These are phyloP conservation scores for Colletotrichum musae DNA, from an alignment of 2,329 filamentous ascomycete species.

Conservation along the genomic window DNA sequence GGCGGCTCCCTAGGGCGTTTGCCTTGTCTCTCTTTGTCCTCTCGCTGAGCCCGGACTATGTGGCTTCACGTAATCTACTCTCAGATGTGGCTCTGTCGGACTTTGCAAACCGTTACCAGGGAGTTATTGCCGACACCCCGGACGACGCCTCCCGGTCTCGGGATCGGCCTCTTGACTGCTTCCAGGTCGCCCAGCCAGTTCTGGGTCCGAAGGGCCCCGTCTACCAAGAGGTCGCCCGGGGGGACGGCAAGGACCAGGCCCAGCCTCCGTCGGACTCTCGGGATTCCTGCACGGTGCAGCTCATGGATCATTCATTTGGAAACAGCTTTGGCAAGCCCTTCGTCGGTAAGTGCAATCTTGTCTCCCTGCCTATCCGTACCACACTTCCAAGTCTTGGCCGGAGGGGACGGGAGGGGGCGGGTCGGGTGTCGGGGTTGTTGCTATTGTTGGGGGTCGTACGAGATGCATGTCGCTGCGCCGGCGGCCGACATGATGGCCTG, in stretches of 20 bases:
- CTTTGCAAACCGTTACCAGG: conserved; percentile 26
- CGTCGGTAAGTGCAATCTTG: conserved; percentile 68
- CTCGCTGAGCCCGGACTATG: conserved; percentile 30
- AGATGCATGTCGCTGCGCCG: neutral
- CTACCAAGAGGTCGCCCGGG: conserved; percentile 27
- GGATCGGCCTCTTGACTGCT: conserved; percentile 65
- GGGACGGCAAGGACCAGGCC: conserved; percentile 42
- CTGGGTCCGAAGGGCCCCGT: conserved; percentile 61
- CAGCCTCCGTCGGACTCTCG: conserved; percentile 41
- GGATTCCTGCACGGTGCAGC: conserved; percentile 64
- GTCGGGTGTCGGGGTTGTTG: neutral
- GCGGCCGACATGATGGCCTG: no score
- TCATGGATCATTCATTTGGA: conserved; percentile 81
- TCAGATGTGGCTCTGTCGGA: conserved; percentile 20
- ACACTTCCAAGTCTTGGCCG: neutral
- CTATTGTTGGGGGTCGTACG: neutral
- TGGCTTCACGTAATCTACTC: conserved; percentile 23
- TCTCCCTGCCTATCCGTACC: neutral
- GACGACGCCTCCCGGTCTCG: conserved; percentile 13
- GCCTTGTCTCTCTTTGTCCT: conserved; percentile 32
- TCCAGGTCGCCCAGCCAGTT: conserved; percentile 79
- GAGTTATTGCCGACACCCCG: conserved; percentile 30
- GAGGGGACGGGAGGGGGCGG: neutral
- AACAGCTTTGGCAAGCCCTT: conserved; percentile 82
- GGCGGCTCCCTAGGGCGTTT: conserved; percentile 26